phyloP scores from a whole-genome alignment of 495 filamentous ascomycete species.

The Tuber borchii region DNA sequence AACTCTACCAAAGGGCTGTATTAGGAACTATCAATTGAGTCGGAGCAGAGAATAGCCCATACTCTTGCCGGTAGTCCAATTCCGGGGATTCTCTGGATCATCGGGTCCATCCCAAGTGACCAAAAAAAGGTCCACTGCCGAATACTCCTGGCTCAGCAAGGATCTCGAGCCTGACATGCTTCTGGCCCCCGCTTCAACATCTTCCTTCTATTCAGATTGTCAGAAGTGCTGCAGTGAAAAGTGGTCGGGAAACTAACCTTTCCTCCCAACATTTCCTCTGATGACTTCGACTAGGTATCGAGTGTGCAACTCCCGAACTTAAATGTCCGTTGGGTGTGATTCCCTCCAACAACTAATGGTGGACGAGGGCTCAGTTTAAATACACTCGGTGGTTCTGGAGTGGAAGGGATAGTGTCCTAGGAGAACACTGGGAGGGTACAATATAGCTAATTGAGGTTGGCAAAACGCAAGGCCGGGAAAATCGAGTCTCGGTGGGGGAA shows the following conservation, averaged over 20 bases:
- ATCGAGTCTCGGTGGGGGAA: no score
- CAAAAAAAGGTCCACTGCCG: neutral
- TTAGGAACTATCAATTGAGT: neutral
- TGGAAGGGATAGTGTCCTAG: neutral
- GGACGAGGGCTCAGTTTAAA: neutral
- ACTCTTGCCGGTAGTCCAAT: neutral
- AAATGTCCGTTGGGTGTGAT: neutral
- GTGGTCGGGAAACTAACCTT: neutral
- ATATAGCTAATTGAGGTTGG: neutral
- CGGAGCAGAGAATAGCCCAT: neutral
- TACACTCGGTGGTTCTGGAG: neutral
- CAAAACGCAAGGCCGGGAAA: no score
- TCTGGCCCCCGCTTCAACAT: neutral
- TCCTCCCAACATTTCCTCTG: neutral
- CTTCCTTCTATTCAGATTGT: neutral
- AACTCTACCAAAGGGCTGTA: neutral
- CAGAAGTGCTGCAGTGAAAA: neutral
- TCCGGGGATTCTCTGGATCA: neutral
- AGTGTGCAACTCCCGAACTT: neutral
- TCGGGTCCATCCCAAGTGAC: neutral
- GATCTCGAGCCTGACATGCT: neutral
- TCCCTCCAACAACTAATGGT: neutral
- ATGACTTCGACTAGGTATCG: neutral
- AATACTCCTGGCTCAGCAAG: neutral
- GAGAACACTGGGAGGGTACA: neutral